Conservation (phyloP, 78 protist genomes). For the Ministeria vibrans region DNA sequence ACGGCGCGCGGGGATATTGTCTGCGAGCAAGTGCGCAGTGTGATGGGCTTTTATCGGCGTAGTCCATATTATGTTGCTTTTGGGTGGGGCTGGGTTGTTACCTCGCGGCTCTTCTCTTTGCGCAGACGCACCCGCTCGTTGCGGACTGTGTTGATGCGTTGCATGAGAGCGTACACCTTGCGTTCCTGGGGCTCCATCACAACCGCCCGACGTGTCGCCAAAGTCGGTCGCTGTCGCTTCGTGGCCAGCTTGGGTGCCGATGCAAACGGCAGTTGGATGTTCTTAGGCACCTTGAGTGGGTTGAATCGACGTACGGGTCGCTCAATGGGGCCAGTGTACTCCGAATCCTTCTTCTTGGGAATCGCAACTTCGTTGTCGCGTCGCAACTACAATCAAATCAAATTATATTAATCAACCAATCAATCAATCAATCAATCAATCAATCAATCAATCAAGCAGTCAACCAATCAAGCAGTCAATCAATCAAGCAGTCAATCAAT, state of each 20-base stretch:
- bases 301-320: conserved; percentile 40
- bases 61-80: background rate
- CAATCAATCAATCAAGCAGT: no score
- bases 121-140: background rate
- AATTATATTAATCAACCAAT: no score
- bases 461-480: no score
- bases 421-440: no score
- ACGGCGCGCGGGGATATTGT: no score
- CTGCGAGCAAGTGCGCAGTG: no score
- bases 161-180: background rate
- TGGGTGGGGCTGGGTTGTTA: no score
- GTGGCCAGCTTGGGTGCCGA: conserved; percentile 48
- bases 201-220: background rate
- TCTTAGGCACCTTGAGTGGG: conserved; percentile 44
- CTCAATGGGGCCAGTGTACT: conserved; percentile 42
- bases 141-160: background rate
- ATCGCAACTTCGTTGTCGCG: no score
- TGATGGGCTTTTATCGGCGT: background rate
- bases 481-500: no score
- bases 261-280: conserved; percentile 57
- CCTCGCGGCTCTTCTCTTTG: background rate
- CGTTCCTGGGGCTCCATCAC: conserved; percentile 1
- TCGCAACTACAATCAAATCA: no score
- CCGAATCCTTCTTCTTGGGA: background rate
- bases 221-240: background rate